Evolutionary conservation across 257 asterid species (phyloP).

Genomic region (Rubia yunnanensis): DNA sequence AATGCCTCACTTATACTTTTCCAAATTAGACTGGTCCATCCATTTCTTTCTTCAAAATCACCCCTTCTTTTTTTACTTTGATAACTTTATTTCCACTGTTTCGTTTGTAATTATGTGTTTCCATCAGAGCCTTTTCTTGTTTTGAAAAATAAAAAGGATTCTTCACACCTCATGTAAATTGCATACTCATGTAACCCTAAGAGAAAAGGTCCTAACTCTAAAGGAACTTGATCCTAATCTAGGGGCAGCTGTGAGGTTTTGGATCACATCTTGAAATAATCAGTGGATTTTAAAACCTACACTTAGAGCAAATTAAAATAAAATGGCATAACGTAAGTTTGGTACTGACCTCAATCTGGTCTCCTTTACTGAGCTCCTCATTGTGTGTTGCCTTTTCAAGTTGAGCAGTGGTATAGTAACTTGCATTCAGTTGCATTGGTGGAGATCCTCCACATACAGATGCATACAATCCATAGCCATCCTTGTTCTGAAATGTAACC

Average conservation of each 20-base stretch:
- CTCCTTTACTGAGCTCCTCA: slow-evolving; percentile 64
- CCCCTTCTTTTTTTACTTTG: too few relatives aligned
- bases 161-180: too few relatives aligned
- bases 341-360: slow-evolving; percentile 64
- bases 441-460: slow-evolving; percentile 63
- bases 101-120: too few relatives aligned
- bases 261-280: too few relatives aligned
- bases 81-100: too few relatives aligned
- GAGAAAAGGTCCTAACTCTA: not conserved
- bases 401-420: slow-evolving; percentile 78
- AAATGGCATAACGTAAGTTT: not conserved
- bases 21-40: too few relatives aligned
- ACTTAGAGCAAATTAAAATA: not conserved
- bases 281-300: not conserved
- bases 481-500: slow-evolving; percentile 66
- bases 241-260: not conserved
- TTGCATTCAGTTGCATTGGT: slow-evolving; percentile 89
- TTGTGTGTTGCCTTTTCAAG: slow-evolving; percentile 77
- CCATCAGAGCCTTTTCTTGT: too few relatives aligned
- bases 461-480: slow-evolving; percentile 71
- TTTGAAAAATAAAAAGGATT: too few relatives aligned
- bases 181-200: too few relatives aligned
- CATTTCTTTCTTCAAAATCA: too few relatives aligned
- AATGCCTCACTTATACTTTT: too few relatives aligned
- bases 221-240: not conserved